These are phyloP conservation scores for Salix arbutifolia DNA, from an alignment of 345 rosid genomes.

Conservation along the genomic window DNA sequence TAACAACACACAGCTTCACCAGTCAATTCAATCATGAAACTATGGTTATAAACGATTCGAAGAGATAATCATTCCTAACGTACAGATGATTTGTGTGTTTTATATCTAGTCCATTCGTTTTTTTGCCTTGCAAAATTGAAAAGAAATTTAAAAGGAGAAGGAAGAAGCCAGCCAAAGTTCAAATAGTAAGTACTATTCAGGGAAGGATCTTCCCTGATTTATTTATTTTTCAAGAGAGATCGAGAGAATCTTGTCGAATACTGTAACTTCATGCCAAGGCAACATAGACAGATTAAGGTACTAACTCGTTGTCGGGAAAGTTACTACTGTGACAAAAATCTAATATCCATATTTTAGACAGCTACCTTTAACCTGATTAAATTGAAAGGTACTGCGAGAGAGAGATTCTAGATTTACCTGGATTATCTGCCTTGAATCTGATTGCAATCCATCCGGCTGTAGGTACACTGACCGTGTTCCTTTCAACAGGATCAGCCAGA, in stretches of 20 bases:
- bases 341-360: not conserved
- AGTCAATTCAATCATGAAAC: not conserved
- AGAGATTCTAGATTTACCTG: not conserved
- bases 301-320: not conserved
- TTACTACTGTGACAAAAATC: not conserved
- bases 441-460: conserved; percentile 21
- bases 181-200: too few relatives aligned
- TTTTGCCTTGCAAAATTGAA: not conserved
- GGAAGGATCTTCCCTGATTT: too few relatives aligned
- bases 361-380: not conserved
- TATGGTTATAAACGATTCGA: not conserved
- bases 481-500: conserved; percentile 19
- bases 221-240: not conserved
- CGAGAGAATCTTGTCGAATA: not conserved
- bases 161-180: not conserved
- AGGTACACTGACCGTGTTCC: conserved; percentile 17
- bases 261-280: not conserved
- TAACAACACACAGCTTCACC: not conserved
- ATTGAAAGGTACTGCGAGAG: not conserved
- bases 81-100: not conserved
- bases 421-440: conserved; percentile 22
- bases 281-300: not conserved
- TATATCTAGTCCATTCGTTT: not conserved
- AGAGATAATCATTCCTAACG: not conserved
- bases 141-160: not conserved